Evolutionary conservation across 2,329 filamentous ascomycete genomes (phyloP), one percentile per base, ranked within the genome.

Genomic region (Dryadomyces quercus-mongolicae): DNA sequence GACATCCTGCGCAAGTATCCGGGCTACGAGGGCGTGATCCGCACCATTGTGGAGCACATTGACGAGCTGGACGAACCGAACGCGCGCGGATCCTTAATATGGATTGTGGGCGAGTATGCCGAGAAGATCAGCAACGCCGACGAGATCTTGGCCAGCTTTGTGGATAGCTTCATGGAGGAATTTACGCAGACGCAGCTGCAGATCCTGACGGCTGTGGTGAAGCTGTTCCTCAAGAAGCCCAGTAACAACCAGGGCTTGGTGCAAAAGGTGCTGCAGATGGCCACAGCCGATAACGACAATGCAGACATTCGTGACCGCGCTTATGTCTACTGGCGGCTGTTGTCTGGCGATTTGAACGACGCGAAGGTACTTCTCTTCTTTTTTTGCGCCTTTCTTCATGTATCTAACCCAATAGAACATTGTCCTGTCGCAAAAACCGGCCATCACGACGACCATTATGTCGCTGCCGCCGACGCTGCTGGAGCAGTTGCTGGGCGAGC

Each of bases 41-140:
- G 92, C 2, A 95, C 90, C 0, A 77, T 98, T 15, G 98, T 94
- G 74, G 82, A 96, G 68, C 89, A 95, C 65, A 96, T 98, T 58
- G 93, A 98, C 63, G 93, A 98, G 62, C 70, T 98, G 60, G 93
- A 98, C 65, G 93, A 98, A 69, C 91, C 92, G 1, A 85, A 90
- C 62, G 93, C 93, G 7, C 78, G 93, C 64, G 91, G 87, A 2
- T 86, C 92, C 21, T 74, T 98, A 56, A 97, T 98, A 64, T 98
- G 93, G 93, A 97, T 98, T 61, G 92, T 98, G 6, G 93, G 93
- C 61, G 93, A 98, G 68, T 98, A 98, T 66, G 93, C 93, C 0
- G 93, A 98, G 74, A 98, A 98, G 76, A 98, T 98, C 65, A 95
- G 82, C 72, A 97, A 98, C 63, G 93, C 93, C n/a, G 90, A 91